Base-by-base conservation (phyloP, 129 eudicot genomes). In the Lonicera japonica region DNA sequence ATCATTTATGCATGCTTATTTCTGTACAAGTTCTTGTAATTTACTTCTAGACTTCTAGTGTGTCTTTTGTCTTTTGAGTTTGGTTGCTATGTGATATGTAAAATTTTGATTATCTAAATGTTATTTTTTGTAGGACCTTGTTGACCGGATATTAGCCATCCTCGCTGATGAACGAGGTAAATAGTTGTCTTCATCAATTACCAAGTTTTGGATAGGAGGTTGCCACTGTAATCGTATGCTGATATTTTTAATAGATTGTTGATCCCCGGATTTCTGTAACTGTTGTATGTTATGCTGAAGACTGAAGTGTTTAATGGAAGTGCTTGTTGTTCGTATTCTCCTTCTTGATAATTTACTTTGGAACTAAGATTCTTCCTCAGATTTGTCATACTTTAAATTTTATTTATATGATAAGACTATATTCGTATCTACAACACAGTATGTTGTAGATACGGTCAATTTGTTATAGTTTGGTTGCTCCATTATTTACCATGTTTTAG, bases 151-250 rank as follows among this genome's bases (percentile, higher is more conserved):
- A 70, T 61, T 94, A 68, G 79, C 87, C 58, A 73, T 83, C 53
- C 72, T 94, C 66, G 72, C 94, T 14, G 96, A 88, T 73, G 99
- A 88, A 29, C 77, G 76, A 81, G 99, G 99, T 88, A 78, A 71
- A 63, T 63, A 53, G 25, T 67, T 72, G 65, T 68, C 56, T 29
- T 39, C 57, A 12, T 14, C 50, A 43, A 10, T 14, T 43, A 4
- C 50, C 50, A 4, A 43, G 36, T 2, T 2, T 29, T 29, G 36
- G 36, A 29, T 29, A 29, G 6, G 36, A 29, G n/a, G 36, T 29
- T 29, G 36, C 2, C 36, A 29, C 36, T 43, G 8, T 43, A 43
- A 1, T 43, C 50, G 14, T 43, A 2, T 43, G 14, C 2, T 8
- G 50, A 43, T 43, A 43, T 43, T 43, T 11, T 3, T 10, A 43